phyloP scores from a whole-genome alignment of 208 protist genomes.

The Wallacemonas sp. region DNA sequence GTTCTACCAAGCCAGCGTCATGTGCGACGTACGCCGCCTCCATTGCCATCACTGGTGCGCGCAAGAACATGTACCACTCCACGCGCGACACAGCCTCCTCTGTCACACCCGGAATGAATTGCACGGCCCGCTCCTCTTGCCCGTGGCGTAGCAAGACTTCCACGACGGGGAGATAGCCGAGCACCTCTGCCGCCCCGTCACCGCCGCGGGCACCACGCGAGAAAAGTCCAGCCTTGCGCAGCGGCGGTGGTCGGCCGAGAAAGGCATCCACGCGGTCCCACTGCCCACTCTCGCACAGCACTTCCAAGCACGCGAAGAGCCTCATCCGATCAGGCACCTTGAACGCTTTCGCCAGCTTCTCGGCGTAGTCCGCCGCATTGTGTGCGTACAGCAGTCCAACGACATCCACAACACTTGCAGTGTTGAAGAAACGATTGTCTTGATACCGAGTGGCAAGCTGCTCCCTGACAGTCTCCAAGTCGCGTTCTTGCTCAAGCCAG shows the following conservation, averaged over 20 bases:
- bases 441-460: constrained; percentile 19
- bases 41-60: constrained; percentile 32
- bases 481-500: constrained; percentile 15
- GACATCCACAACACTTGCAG: constrained; percentile 22
- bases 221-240: constrained; percentile 27
- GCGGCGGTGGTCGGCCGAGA: constrained; percentile 22
- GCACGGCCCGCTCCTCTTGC: constrained; percentile 29
- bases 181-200: not conserved
- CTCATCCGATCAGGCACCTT: constrained; percentile 20
- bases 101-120: constrained; percentile 38
- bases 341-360: constrained; percentile 17
- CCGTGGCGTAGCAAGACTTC: constrained; percentile 22
- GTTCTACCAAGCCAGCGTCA: constrained; percentile 31
- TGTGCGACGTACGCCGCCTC: constrained; percentile 39
- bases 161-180: constrained; percentile 36
- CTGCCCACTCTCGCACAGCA: constrained; percentile 22
- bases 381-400: constrained; percentile 18
- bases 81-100: constrained; percentile 28
- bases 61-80: constrained; percentile 45
- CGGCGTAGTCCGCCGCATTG: constrained; percentile 15
- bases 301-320: constrained; percentile 34
- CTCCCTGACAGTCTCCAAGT: constrained; percentile 17
- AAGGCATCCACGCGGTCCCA: constrained; percentile 29
- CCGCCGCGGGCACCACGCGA: not conserved
- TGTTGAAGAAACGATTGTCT: constrained; percentile 19